Base-by-base conservation (phyloP, 2,329 filamentous ascomycete species). In the Diatrype stigma region DNA sequence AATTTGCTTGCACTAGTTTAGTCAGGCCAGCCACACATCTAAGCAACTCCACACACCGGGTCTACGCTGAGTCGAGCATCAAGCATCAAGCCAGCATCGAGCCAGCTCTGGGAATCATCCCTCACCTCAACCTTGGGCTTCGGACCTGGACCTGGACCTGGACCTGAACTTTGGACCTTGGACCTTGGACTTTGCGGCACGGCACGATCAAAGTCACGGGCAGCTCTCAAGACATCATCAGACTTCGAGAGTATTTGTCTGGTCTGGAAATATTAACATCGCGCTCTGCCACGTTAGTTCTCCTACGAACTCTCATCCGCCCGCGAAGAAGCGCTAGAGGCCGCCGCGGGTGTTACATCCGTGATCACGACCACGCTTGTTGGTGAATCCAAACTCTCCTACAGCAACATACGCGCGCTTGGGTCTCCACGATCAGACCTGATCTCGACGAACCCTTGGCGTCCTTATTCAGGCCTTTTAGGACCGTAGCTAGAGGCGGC, bases 1-100 rank as follows among this genome's bases (percentile, higher is more conserved):
- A 57, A 55, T 58, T 57, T 54, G 56, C 42, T 56, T 46, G 51
- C 55, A 59, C 58, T 61, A 61, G 60, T 61, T 60, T 60, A 60
- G 58, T 61, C 49, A 55, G 54, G 40, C 40, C 40, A 44, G 40
- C 40, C 40, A 44, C 40, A 44, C 22, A 21, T 35, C 45, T 35
- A 32, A 46, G 10, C 28, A 35, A 16, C 45, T 46, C 45, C 45
- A 46, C 45, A 32, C 28, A 21, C 32, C 19, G n/a, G 45, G 16
- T 46, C 28, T 32, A 8, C 45, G 8, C 22, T 44, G 40, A 44
- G 22, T n/a, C 40, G 40, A 23, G 7, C 14, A 16, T 44, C 40
- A 26, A 44, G n/a, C n/a, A n/a, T n/a, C n/a, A n/a, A n/a, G n/a
- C n/a, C n/a, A n/a, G n/a, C n/a, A n/a, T n/a, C n/a, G n/a, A n/a